Base-by-base conservation (phyloP, 1,139 yeast species). In the Chernovozyma aurita region DNA sequence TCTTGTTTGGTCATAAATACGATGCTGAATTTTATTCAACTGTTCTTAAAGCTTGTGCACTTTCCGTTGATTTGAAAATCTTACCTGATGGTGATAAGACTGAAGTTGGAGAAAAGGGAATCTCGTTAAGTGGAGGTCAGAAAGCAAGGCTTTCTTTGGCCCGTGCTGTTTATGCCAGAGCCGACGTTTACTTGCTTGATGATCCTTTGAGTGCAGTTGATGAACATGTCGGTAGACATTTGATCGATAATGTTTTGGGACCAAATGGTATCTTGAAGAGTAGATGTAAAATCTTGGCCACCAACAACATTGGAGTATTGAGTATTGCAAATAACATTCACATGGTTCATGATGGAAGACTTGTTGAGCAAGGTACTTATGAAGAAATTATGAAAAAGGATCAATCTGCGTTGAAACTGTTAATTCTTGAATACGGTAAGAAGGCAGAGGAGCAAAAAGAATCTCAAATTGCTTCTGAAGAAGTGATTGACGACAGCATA, bases 41-140 rank as follows among this genome's bases (percentile, higher is more conserved):
- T 48, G 90, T 95, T 2, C 65, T 92, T 40, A 76, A 78, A 41
- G 97, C 97, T 0, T 92, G 98, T 71, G 96, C 96, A 5, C 71
- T 92, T 50, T 62, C 71, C 12, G 79, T 79, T 34, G 98, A 92
- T 62, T 72, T 92, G 47, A 75, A 74, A 21, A 78, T 83, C 27
- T 69, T 92, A 37, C 85, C 95, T 3, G 85, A 85, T 53, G 97
- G 97, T 35, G 97, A 92, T 56, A 68, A 70, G 39, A 90, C 98
- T 3, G 76, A 85, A 51, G 97, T 92, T 35, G 98, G 98, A 45
- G 98, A 92, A 62, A 92, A 90, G 64, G 98, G 98, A 50, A 87
- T 92, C 40, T 87, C 97, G n/a, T 70, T 92, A 39, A 86, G 96
- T 33, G 98, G 98, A 42, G 98, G 98, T 33, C 97, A 92, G 61